Evolutionary conservation across 495 filamentous ascomycete species (phyloP), one percentile per base, ranked within the genome.

Genomic region (Talaromyces adpressus): DNA sequence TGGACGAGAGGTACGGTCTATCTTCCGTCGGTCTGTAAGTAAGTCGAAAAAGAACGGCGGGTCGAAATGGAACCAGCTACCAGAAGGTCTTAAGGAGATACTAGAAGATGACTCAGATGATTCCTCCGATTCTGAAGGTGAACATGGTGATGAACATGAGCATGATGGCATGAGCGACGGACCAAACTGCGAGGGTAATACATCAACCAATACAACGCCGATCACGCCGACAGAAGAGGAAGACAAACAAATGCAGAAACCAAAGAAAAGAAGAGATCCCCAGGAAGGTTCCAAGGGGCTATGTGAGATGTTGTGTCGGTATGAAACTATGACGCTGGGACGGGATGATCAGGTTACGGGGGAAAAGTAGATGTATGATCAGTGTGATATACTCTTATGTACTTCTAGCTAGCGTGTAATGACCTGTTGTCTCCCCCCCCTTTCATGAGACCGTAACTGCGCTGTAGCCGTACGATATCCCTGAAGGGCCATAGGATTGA

Each of bases 221-320:
- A 18, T 20, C 1, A 22, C 51, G 11, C 25, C 51, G 23, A 29
- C 20, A 29, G 51, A 29, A n/a, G 51, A 54, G 25, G 51, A 54
- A 7, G 18, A 23, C 2, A 29, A 27, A 54, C 22, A 16, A 29
- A 20, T 6, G 51, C 53, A 12, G 6, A 56, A 29, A 29, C 22
- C 20, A 4, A 61, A 49, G 32, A 27, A 30, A 6, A 3, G 20
- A 16, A 39, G 39, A 4, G 66, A 67, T 47, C 69, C 71, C 1
- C 51, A 63, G 6, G 22, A 36, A 45, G 51, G 22, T 12, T 70
- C 72, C 2, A 53, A 69, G 23, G 66, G 68, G 6, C 63, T 81
- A 2, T 75, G 69, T 14, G 75, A 77, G 20, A 81, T 81, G 78
- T 68, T 81, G 6, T 75, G 75, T 67, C 70, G 70, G 1, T 81